Conservation (phyloP, 225 moss, liverwort and hornwort species). For the Polytrichum formosum region DNA sequence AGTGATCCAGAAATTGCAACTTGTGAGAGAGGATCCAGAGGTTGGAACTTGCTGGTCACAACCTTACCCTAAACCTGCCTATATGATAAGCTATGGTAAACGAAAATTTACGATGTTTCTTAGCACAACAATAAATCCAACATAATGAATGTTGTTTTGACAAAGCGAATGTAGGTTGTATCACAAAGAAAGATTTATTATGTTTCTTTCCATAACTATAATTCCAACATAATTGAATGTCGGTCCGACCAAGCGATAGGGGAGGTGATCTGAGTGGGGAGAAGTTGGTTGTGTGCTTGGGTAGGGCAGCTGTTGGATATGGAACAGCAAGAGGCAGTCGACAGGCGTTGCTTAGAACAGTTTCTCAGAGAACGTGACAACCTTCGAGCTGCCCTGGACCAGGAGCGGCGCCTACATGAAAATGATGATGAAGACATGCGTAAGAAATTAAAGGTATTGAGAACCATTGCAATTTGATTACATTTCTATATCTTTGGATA, state of each 20-base stretch:
- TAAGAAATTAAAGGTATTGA: slow-evolving; percentile 28
- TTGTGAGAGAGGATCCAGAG: no score
- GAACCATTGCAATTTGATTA: no score
- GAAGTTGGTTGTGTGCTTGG: slow-evolving; percentile 11
- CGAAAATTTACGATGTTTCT: no score
- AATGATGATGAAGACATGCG: slow-evolving; percentile 29
- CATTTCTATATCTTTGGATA: no score
- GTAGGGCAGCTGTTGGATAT: slow-evolving; percentile 29
- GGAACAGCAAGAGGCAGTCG: slow-evolving; percentile 31
- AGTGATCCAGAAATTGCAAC: no score
- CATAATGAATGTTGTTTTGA: no score
- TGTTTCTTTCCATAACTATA: no score
- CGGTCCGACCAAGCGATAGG: no score
- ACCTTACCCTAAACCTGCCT: not conserved
- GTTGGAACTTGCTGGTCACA: not conserved
- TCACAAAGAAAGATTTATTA: no score
- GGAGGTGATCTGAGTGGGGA: not conserved
- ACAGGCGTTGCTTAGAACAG: slow-evolving; percentile 32
- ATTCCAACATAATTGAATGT: no score
- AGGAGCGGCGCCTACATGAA: slow-evolving; percentile 27
- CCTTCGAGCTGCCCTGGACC: slow-evolving; percentile 26
- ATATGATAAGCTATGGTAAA: not conserved
- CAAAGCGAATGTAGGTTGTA: no score
- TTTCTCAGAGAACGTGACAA: slow-evolving; percentile 30
- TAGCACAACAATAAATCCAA: no score